Evolutionary conservation across 176 grass and related monocot genomes (phyloP), one percentile per base, ranked within the genome.

Genomic region (Oryza australiensis): DNA sequence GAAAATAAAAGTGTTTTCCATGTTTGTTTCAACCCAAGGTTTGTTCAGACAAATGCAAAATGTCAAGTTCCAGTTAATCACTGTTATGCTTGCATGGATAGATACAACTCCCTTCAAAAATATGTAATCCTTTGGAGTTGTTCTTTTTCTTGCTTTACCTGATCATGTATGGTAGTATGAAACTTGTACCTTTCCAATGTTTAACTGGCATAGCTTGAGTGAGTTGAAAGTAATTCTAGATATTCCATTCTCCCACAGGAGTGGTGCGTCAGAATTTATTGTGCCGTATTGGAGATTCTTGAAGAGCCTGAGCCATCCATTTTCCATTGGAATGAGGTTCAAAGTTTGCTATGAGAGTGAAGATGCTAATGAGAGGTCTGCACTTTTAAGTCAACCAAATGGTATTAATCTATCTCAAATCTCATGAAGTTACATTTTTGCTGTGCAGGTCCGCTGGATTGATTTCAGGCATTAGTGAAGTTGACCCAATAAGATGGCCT

Each of bases 21-120:
- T 27, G 62, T 99, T 23, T 93, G 88, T 91, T 95, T 95, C 53
- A 88, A 95, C 9, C 93, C 96, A 60, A 99, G 96, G 93, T 99
- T 80, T 70, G 86, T 84, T 1, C 53, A 65, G 26, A 42, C 32
- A 26, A 63, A 38, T 55, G 18, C 13, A 64, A 27, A 24, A 33
- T 30, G 12, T 55, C 70, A 27, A 53, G 12, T 68, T 71, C 20
- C 43, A 4, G 35, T 49, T 55, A 34, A 1, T 37, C 53, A 53
- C 13, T n/a, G 8, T 23, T 60, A 15, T 59, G 20, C 45, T 55
- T 7, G 37, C 41, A 27, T 5, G 9, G 74, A 48, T 23, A 51
- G 23, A 60, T 74, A 18, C 23, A 85, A 38, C 35, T 9, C 5
- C 16, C 12, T 80, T 49, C 37, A 12, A 22, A 60, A 43, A 29